A percentile compares a stretch with the other conserved stretches of the same genome.
Evolutionary conservation across 1,284 basidiomycete species (phyloP).

Genomic region (Sporisorium reilianum): DNA sequence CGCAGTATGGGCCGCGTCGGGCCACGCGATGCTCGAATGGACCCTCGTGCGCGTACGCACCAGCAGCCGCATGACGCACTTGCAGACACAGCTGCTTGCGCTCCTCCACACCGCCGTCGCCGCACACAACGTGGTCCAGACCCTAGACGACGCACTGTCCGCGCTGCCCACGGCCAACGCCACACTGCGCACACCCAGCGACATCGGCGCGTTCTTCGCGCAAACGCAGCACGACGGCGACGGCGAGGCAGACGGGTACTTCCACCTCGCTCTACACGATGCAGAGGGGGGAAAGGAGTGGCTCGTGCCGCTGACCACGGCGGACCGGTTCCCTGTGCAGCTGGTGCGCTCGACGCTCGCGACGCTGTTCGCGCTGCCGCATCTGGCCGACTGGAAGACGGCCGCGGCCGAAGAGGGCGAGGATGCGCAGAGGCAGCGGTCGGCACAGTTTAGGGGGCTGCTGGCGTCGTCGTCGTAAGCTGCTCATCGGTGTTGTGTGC

Average conservation of each 20-base stretch:
- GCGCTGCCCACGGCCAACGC: neutral
- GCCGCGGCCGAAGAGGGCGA: neutral
- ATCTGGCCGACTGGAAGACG: conserved; percentile 61
- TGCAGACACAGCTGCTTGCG: conserved; percentile 61
- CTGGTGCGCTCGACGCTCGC: conserved; percentile 51
- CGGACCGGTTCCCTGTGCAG: conserved; percentile 36
- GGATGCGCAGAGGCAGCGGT: conserved; percentile 7
- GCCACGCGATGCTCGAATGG: conserved; percentile 38
- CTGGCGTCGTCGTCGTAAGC: neutral
- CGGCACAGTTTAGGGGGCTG: conserved; percentile 13
- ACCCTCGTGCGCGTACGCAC: conserved; percentile 43
- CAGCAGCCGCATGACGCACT: conserved; percentile 55
- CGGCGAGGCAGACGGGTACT: conserved; percentile 34
- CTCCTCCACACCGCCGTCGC: conserved; percentile 3
- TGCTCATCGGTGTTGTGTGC: no score
- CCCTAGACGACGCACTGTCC: conserved; percentile 13
- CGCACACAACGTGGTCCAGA: neutral
- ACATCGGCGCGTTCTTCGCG: conserved; percentile 24
- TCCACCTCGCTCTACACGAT: conserved; percentile 16
- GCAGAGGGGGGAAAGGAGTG: conserved; percentile 17
- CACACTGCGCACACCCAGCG: neutral
- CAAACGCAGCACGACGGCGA: conserved; percentile 17
- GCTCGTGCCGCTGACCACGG: conserved; percentile 21
- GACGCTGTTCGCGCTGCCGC: conserved; percentile 36
- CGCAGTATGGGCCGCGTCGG: conserved; percentile 31